A percentile compares a stretch with the other conserved stretches of the same genome.
Evolutionary conservation across 2,329 filamentous ascomycete genomes (phyloP).

Genomic region (Colletotrichum truncatum): DNA sequence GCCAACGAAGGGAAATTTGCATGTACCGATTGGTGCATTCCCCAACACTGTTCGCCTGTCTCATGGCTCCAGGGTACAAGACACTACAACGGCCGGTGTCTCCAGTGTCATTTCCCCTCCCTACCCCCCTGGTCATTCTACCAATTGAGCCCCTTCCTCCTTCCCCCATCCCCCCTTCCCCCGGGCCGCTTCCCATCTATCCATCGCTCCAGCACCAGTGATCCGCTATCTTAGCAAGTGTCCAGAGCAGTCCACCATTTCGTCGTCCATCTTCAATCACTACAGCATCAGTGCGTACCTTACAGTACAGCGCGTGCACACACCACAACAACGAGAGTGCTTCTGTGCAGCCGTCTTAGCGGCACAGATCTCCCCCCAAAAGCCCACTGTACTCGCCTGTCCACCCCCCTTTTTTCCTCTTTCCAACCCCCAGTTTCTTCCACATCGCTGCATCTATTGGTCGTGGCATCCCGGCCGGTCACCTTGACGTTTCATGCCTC

Average conservation of each 20-base stretch:
- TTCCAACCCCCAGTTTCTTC: slow-evolving; percentile 7
- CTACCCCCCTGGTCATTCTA: slow-evolving; percentile 22
- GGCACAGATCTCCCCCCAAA: slow-evolving; percentile 18
- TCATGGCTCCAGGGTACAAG: neutral
- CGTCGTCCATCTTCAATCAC: neutral
- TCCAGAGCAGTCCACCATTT: slow-evolving; percentile 7
- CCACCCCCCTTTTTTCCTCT: slow-evolving; percentile 23
- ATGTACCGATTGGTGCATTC: slow-evolving; percentile 4
- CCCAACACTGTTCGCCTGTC: neutral
- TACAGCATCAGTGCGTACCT: neutral
- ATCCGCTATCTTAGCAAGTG: neutral
- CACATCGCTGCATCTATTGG: slow-evolving; percentile 31
- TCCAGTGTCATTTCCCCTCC: slow-evolving; percentile 30
- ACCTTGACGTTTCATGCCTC: slow-evolving; percentile 41
- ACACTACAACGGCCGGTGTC: slow-evolving; percentile 19
- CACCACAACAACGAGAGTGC: neutral
- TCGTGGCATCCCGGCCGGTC: slow-evolving; percentile 32
- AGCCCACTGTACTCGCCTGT: slow-evolving; percentile 5
- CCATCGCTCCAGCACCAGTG: neutral
- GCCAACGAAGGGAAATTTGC: neutral
- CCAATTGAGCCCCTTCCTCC: slow-evolving; percentile 1
- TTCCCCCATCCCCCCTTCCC: neutral
- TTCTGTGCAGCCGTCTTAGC: neutral
- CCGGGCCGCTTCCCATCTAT: neutral
- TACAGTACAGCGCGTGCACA: slow-evolving; percentile 3